Evolutionary conservation across 176 grass and related monocot species (phyloP).

Genomic region (Aegilops bicornis): DNA sequence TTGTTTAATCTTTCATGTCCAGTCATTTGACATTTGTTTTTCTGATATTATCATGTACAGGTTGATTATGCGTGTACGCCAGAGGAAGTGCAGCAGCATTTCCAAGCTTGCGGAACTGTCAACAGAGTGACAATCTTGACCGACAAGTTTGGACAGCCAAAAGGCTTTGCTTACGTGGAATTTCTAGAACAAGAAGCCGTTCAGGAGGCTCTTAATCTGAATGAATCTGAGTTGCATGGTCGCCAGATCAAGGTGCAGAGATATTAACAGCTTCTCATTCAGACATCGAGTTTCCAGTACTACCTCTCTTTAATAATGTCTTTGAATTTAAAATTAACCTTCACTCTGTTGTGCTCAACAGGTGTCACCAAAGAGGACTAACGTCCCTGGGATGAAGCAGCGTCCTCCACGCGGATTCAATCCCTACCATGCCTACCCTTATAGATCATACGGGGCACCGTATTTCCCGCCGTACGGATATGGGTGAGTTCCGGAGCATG

Average conservation of each 20-base stretch:
- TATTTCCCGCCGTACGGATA: conserved; percentile 51
- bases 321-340: neutral
- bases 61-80: conserved; percentile 67
- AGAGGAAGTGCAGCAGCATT: conserved; percentile 72
- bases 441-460: conserved; percentile 45
- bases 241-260: conserved; percentile 55
- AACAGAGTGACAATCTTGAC: conserved; percentile 65
- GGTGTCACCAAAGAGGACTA: conserved; percentile 65
- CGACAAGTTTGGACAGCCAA: conserved; percentile 63
- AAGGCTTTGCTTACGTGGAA: conserved; percentile 69
- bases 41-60: conserved; percentile 14
- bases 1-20: neutral
- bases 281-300: neutral
- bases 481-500: conserved; percentile 35
- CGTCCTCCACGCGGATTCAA: conserved; percentile 41
- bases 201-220: conserved; percentile 57
- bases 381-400: conserved; percentile 72
- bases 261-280: neutral
- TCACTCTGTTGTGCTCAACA: conserved; percentile 16
- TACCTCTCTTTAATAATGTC: neutral
- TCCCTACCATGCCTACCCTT: conserved; percentile 46
- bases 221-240: conserved; percentile 68
- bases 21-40: neutral
- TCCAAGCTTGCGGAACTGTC: conserved; percentile 64
- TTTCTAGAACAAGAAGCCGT: conserved; percentile 61